A percentile compares a stretch with the other conserved stretches of the same genome.
Conservation (phyloP, 164 flowering plant genomes). For the Magnolia officinalis region DNA sequence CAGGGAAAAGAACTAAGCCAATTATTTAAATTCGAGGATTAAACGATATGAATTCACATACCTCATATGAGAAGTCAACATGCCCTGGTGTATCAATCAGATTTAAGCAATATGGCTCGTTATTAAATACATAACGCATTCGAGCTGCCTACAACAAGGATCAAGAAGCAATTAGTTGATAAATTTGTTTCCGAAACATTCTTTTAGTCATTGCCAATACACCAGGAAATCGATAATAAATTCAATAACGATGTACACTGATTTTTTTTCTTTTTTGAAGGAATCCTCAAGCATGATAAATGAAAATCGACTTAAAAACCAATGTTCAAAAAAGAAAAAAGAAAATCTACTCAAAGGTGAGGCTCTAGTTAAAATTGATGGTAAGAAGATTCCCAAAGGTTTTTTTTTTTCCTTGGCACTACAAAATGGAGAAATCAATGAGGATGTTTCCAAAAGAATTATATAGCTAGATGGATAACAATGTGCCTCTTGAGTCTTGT, state of each 20-base stretch:
- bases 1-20: neutral
- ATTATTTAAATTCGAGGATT: neutral
- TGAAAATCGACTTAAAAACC: too few species aligned
- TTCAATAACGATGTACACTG: too few species aligned
- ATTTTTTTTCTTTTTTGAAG: too few species aligned
- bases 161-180: neutral
- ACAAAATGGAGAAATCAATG: too few species aligned
- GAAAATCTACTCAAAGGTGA: neutral
- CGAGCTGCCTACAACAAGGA: constrained; percentile 73
- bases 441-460: too few species aligned
- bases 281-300: too few species aligned
- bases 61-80: constrained; percentile 99
- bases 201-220: neutral
- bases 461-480: too few species aligned
- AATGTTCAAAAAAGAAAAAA: neutral
- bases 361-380: too few species aligned
- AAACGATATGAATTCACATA: constrained; percentile 16
- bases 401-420: too few species aligned
- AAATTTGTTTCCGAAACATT: neutral
- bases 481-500: too few species aligned
- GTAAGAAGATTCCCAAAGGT: too few species aligned
- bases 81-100: constrained; percentile 98
- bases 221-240: neutral
- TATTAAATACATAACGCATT: constrained; percentile 67
- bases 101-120: constrained; percentile 76